These are phyloP conservation scores for Triticum turgidum DNA, from an alignment of 176 grass and related monocot species.

Conservation along the genomic window DNA sequence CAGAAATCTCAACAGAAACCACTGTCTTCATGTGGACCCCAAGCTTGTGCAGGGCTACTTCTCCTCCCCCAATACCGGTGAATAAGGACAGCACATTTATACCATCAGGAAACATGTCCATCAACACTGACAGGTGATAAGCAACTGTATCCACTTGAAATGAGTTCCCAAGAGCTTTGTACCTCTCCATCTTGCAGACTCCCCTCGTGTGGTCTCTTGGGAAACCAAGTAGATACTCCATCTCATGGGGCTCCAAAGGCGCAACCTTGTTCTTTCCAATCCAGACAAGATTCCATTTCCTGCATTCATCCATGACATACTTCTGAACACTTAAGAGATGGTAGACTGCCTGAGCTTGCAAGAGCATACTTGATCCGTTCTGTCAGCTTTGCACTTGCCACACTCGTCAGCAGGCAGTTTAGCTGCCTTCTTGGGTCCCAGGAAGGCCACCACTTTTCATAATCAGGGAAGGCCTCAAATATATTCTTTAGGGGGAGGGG, in stretches of 20 bases:
- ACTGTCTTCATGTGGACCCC: constrained; percentile 62
- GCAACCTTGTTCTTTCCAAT: constrained; percentile 66
- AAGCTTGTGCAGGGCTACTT: constrained; percentile 76
- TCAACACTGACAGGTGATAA: constrained; percentile 66
- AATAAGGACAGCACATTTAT: constrained; percentile 70
- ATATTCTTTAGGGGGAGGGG: constrained; percentile 65
- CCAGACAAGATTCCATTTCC: constrained; percentile 83
- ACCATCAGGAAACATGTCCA: constrained; percentile 56
- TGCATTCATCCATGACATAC: constrained; percentile 41
- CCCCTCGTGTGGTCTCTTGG: constrained; percentile 75
- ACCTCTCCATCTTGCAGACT: constrained; percentile 57
- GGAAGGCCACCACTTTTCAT: constrained; percentile 60
- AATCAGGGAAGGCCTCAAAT: constrained; percentile 44
- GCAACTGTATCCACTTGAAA: constrained; percentile 91
- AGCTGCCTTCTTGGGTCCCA: constrained; percentile 76
- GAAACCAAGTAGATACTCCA: constrained; percentile 75
- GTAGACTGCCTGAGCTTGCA: constrained; percentile 21
- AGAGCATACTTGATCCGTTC: constrained; percentile 47
- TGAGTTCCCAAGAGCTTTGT: constrained; percentile 66
- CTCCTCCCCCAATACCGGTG: constrained; percentile 85
- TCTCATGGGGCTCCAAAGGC: constrained; percentile 74
- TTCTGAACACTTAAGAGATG: constrained; percentile 39
- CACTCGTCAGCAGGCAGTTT: constrained; percentile 75
- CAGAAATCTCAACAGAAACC: constrained; percentile 72
- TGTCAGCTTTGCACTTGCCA: constrained; percentile 50